Conservation (phyloP, 768 basidiomycete genomes). For the Calocybe indica region DNA sequence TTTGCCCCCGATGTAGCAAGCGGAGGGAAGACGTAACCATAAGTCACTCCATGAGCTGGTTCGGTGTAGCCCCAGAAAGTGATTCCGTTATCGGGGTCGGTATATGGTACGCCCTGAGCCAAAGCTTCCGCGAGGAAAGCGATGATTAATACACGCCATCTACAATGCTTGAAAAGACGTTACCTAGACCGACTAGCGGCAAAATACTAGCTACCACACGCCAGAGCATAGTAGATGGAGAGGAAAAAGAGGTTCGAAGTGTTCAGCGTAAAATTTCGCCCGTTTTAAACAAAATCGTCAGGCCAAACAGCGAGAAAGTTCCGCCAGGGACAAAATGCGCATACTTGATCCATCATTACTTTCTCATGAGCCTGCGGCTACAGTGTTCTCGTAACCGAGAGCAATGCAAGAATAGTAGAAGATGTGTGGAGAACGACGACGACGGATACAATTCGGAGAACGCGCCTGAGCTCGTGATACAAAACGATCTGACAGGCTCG, state of each 20-base stretch:
- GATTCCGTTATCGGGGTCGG: slow-evolving; percentile 51
- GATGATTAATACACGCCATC: not conserved
- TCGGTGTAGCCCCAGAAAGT: slow-evolving; percentile 42
- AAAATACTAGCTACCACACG: slow-evolving; percentile 28
- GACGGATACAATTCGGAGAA: too few relatives aligned
- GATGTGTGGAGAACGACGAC: too few relatives aligned
- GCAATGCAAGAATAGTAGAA: too few relatives aligned
- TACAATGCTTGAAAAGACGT: slow-evolving; percentile 3
- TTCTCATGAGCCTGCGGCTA: too few relatives aligned
- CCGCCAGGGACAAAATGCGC: too few relatives aligned
- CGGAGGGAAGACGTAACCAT: slow-evolving; percentile 51
- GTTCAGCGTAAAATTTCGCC: too few relatives aligned
- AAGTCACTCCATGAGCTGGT: slow-evolving; percentile 32
- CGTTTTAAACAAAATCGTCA: not conserved
- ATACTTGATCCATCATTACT: too few relatives aligned
- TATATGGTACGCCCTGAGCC: slow-evolving; percentile 22
- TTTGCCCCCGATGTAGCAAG: slow-evolving; percentile 20
- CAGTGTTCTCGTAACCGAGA: too few relatives aligned
- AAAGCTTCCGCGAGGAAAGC: slow-evolving; percentile 39
- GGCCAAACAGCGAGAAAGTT: not conserved
- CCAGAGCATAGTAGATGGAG: slow-evolving; percentile 24
- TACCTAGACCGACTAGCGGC: slow-evolving; percentile 35
- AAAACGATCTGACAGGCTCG: too few relatives aligned
- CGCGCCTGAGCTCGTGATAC: too few relatives aligned
- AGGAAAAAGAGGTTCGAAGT: slow-evolving; percentile 2